Evolutionary conservation across 106 monocot genomes (phyloP).

Genomic region (Apostasia shenzhenica): DNA sequence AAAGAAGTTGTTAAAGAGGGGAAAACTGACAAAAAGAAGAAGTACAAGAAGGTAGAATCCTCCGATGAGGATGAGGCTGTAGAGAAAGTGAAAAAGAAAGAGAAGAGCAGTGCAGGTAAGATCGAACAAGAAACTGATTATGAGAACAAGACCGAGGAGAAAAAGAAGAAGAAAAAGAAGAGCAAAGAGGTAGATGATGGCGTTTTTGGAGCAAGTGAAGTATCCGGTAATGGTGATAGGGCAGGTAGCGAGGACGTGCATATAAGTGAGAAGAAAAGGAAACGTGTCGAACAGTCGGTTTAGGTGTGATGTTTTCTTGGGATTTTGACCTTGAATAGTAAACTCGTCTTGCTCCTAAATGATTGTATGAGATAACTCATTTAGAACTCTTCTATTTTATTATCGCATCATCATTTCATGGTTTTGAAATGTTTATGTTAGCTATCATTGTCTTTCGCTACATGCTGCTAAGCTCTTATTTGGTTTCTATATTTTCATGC

Average conservation of each 20-base stretch:
- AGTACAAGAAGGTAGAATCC: constrained; percentile 24
- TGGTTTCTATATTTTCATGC: no score
- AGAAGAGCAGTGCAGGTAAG: constrained; percentile 21
- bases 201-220: not conserved
- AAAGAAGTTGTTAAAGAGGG: constrained; percentile 2
- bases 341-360: no score
- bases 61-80: constrained; percentile 1
- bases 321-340: no score
- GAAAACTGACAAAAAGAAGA: constrained; percentile 30
- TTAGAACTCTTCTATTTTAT: no score
- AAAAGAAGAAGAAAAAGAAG: constrained; percentile 28
- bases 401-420: no score
- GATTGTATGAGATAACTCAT: no score
- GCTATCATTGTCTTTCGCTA: no score
- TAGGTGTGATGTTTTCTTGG: not conserved
- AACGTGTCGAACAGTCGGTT: constrained; percentile 7
- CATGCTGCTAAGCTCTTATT: no score
- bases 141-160: constrained; percentile 27
- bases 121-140: constrained; percentile 14
- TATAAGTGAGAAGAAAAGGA: constrained; percentile 58
- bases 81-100: constrained; percentile 35
- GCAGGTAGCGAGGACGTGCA: constrained; percentile 11
- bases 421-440: no score
- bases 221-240: not conserved
- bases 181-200: constrained; percentile 1